Base-by-base conservation (phyloP, 352 stramenopile genomes). In the Globisporangium cylindrosporum region DNA sequence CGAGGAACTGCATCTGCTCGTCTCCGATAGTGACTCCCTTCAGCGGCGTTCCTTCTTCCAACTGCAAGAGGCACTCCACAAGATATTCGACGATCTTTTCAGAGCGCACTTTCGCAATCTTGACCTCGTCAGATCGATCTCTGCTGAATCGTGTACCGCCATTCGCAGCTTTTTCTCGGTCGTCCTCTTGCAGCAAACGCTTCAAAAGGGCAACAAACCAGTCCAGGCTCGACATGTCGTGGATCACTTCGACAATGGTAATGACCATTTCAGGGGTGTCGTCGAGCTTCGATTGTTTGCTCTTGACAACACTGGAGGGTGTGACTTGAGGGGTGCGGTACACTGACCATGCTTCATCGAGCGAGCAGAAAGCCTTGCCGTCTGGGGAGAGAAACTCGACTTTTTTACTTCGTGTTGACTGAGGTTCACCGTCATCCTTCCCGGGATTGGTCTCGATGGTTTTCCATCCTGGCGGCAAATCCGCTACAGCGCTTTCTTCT, bases 181-280 rank as follows among this genome's bases (percentile, higher is more conserved):
- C 59, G 15, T 77, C 67, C 25, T 82, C 72, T 12, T 74, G 63
- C 18, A 94, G 64, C 36, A 95, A 57, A 18, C 86, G 75, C 41
- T 88, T 83, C 27, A 95, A 66, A 3, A 95, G 66, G 29, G 84
- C 67, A 57, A 89, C 73, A 64, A 95, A 90, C 88, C 88, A 95
- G 20, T 82, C 75, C 46, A 90, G 62, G 20, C 80, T 89, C 46
- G 81, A n/a, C 62, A 93, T 81, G 15, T 86, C 81, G 54, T 93
- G 82, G 53, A 88, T 84, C 10, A 94, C 88, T 64, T 94, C 86
- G 59, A 95, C 67, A 46, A 95, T 93, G 6, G 86, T 90, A 59
- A 71, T 69, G 18, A 91, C 77, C 29, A 89, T 70, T 43, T 89
- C 76, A 29, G 71, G 69, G 9, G 76, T 86, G 66, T 91, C 84